Base-by-base conservation (phyloP, 768 basidiomycete species). In the Austroboletus festivus region DNA sequence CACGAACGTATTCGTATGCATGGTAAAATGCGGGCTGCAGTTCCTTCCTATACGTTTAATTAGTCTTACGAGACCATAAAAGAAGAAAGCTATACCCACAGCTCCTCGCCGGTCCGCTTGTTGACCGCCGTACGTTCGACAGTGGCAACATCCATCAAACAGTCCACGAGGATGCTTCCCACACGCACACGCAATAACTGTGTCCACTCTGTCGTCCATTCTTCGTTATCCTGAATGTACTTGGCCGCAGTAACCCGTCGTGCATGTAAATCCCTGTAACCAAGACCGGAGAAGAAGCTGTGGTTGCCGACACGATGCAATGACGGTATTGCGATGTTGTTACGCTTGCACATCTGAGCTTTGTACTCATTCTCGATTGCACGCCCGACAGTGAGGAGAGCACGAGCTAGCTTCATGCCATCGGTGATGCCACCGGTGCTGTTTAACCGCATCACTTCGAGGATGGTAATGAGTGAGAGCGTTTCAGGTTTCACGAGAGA, bases 321-420 rank as follows among this genome's bases (percentile, higher is more conserved):
- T 0, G 63, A 51, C 0, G 80, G 77, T 5, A 83, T 38, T 1
- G 71, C 69, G 23, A 89, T 82, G 33, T 80, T 73, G 62, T 82
- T 76, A 57, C 73, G 74, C 58, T 77, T 81, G 70, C 84, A 85
- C 61, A 91, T 82, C 62, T 88, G 77, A 3, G 89, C 83, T 65
- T 93, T 88, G 73, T 93, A 89, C 72, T 98, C 94, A 42, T 81
- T 77, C 71, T 98, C 95, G 30, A 97, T 81, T 0, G 87, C 88
- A 50, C 78, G 82, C 0, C 94, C 95, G 19, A 97, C 78, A 0
- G 77, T 68, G 19, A 96, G 71, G 50, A 96, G 73, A 0, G 89
- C 90, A 0, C 91, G 77, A 1, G 93, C 79, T 0, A 91, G 86
- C 68, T 96, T 95, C 85, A 95, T 90, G 4, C 93, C 94, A 34